Evolutionary conservation across 1,139 yeast genomes (phyloP), one percentile per base, ranked within the genome.

Genomic region (Suhomyces panamericanus): DNA sequence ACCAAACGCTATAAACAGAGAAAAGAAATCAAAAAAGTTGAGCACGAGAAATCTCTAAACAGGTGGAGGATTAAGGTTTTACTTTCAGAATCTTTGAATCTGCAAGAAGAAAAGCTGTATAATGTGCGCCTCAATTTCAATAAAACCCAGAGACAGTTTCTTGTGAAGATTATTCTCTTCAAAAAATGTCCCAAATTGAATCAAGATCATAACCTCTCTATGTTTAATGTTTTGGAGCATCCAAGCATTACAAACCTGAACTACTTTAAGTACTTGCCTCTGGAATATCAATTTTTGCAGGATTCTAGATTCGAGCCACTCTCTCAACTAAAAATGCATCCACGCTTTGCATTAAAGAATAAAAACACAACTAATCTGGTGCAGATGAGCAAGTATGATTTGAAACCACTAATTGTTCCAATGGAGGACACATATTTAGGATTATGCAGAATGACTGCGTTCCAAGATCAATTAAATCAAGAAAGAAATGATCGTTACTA

Each of bases 401-500:
- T 22, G 7, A 37, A 31, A 12, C 40, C 40, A 14, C 13, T 37
- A 9, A 14, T 37, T 7, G 15, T 14, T 11, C 40, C 40, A 13
- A 31, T 22, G 32, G 35, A 37, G 10, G 14, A 30, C 5, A 31
- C 30, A 3, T 5, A 20, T 3, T 39, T 39, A 4, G 37, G 42
- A 2, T 17, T 27, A 7, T 39, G 42, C 20, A 31, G 42, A 11
- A 39, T 39, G 31, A 33, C 16, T 20, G 13, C 33, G 6, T n/a
- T 31, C 3, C 26, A 32, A 3, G 22, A 33, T 8, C 14, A 28
- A 9, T 16, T 13, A n/a, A 31, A 16, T 17, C 16, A 12, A 3
- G 42, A 40, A 35, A 35, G 34, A 27, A 32, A 40, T 17, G 57
- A 51, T 38, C 42, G 56, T 13, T 65, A 65, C 49, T 62, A 57